A percentile compares a stretch with the other conserved stretches of the same genome.
These are phyloP conservation scores for Penicillium sp. DNA, from an alignment of 2,329 filamentous ascomycete genomes.

Conservation along the genomic window DNA sequence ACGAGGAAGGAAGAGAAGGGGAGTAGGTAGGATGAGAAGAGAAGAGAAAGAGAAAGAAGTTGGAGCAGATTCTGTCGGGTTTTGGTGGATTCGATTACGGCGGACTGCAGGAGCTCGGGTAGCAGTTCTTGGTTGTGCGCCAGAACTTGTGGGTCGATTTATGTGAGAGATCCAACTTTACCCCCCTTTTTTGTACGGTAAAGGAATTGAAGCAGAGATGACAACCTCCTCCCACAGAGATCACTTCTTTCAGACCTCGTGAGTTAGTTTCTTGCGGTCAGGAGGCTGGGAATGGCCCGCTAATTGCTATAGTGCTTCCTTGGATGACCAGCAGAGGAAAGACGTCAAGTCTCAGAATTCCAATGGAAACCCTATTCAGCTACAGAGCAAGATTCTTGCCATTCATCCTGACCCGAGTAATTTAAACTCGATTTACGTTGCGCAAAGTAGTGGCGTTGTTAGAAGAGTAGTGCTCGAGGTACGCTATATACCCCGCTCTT, in stretches of 20 bases:
- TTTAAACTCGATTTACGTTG: conserved; percentile 67
- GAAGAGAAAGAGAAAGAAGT: conserved; percentile 22
- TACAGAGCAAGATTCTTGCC: conserved; percentile 84
- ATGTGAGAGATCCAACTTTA: conserved; percentile 11
- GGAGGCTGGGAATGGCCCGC: neutral
- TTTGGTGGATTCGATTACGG: conserved; percentile 37
- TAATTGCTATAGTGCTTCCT: conserved; percentile 44
- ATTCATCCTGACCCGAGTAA: conserved; percentile 66
- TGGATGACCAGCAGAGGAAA: conserved; percentile 58
- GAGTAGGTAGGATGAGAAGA: conserved; percentile 23
- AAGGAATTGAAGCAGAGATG: conserved; percentile 39
- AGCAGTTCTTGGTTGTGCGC: conserved; percentile 27
- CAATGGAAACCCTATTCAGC: conserved; percentile 73
- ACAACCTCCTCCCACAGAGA: conserved; percentile 71
- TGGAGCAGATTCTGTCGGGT: conserved; percentile 28
- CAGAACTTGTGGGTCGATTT: conserved; percentile 3
- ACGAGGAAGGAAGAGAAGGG: conserved; percentile 20
- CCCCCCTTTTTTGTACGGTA: neutral
- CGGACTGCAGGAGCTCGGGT: conserved; percentile 29
- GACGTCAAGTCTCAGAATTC: conserved; percentile 76
- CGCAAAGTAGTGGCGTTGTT: conserved; percentile 81
- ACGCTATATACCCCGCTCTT: conserved; percentile 42
- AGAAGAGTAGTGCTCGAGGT: conserved; percentile 75
- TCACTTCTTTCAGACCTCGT: conserved; percentile 94
- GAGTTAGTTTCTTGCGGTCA: conserved; percentile 34